These are phyloP conservation scores for Zangia roseola DNA, from an alignment of 768 basidiomycete genomes.

Conservation along the genomic window DNA sequence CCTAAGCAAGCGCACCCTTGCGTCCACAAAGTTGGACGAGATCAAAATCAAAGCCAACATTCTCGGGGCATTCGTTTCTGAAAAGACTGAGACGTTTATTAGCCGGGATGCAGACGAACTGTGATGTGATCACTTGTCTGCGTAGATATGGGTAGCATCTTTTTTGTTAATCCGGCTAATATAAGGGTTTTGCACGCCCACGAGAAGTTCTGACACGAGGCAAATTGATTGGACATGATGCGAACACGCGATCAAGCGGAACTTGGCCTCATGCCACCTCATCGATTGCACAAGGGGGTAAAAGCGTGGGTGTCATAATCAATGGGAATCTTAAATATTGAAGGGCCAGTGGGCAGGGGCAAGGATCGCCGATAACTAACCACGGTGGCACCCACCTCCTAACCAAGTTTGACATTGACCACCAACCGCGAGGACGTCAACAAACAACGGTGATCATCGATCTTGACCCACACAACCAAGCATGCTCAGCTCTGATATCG, in stretches of 20 bases:
- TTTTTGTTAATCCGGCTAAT: conserved; percentile 22
- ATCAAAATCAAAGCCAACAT: conserved; percentile 92
- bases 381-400: background rate
- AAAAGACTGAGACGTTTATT: conserved; percentile 36
- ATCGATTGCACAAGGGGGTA: conserved; percentile 18
- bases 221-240: conserved; percentile 19
- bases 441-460: conserved; percentile 7
- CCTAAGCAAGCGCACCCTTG: conserved; percentile 73
- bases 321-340: conserved; percentile 10
- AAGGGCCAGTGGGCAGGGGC: conserved; percentile 3
- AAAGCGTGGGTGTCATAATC: conserved; percentile 10
- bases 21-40: conserved; percentile 83
- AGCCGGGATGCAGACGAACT: conserved; percentile 42
- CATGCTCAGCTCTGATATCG: conserved; percentile 30
- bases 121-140: conserved; percentile 27
- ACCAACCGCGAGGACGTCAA: conserved; percentile 8
- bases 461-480: conserved; percentile 8
- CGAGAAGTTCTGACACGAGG: conserved; percentile 20
- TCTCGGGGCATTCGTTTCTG: conserved; percentile 55
- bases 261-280: conserved; percentile 22
- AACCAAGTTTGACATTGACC: conserved; percentile 1
- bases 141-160: conserved; percentile 10
- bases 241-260: conserved; percentile 24
- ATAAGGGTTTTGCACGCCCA: conserved; percentile 4
- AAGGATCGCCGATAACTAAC: background rate